Conservation (phyloP, 495 filamentous ascomycete species). For the Neurospora intermedia region DNA sequence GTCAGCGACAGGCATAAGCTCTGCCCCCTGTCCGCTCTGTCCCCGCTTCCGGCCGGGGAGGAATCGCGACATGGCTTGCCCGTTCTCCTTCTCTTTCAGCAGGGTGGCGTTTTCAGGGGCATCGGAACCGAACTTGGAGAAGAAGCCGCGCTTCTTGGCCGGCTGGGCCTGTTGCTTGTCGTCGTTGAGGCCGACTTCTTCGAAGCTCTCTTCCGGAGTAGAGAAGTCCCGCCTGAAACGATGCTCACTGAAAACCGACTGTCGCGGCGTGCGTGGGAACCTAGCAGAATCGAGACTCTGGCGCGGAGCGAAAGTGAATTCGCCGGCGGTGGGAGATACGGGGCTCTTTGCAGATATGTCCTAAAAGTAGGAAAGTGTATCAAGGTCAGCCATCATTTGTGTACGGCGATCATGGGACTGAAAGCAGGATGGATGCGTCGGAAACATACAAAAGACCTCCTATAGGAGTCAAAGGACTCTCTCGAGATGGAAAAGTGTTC, state of each 20-base stretch:
- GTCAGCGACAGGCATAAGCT: conserved; percentile 43
- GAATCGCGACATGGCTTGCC: conserved; percentile 46
- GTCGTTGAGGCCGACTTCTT: conserved; percentile 83
- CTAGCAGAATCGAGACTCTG: conserved; percentile 68
- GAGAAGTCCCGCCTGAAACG: conserved; percentile 42
- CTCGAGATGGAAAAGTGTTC: conserved; percentile 95
- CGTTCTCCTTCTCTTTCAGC: conserved; percentile 22
- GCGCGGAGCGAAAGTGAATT: conserved; percentile 39
- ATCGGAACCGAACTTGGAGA: conserved; percentile 69
- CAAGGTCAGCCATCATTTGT: conserved; percentile 5
- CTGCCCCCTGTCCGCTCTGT: conserved; percentile 62
- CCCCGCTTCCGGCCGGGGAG: conserved; percentile 63
- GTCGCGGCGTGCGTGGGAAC: conserved; percentile 43
- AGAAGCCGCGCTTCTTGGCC: conserved; percentile 72
- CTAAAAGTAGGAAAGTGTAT: conserved; percentile 31
- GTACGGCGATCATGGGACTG: background rate
- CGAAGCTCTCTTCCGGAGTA: conserved; percentile 67
- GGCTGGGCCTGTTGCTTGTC: conserved; percentile 33
- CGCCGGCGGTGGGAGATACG: conserved; percentile 42
- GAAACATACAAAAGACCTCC: conserved; percentile 78
- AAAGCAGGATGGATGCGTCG: background rate
- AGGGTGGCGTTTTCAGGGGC: conserved; percentile 12
- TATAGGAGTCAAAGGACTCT: conserved; percentile 96
- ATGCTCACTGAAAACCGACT: conserved; percentile 38
- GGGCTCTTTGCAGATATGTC: conserved; percentile 90